Percentiles rank a stretch among this genome's conserved stretches.
Evolutionary conservation across 176 grass and related monocot species (phyloP).

Genomic region (Rhipidocladum racemiflorum): DNA sequence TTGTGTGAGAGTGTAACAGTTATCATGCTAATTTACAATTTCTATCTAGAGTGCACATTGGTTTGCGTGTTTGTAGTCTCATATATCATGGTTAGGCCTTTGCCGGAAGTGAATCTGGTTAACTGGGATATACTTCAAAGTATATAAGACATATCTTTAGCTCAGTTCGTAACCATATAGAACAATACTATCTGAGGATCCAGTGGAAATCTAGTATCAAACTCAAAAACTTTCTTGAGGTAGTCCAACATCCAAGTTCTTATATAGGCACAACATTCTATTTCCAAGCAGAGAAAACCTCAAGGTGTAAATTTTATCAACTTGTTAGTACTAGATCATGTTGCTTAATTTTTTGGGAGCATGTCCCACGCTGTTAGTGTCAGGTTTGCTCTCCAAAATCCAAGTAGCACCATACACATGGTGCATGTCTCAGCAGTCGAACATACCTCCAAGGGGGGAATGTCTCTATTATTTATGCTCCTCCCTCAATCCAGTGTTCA

Average conservation of each 20-base stretch:
- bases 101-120: slow-evolving; percentile 1
- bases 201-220: not conserved
- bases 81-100: not conserved
- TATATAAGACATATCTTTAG: not conserved
- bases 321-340: not conserved
- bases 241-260: not conserved
- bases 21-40: not conserved
- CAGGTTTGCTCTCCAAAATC: not conserved
- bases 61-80: not conserved
- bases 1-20: not conserved
- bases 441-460: not conserved
- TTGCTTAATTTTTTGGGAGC: not conserved
- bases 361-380: not conserved
- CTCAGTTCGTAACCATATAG: not conserved
- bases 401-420: not conserved
- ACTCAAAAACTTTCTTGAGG: not conserved
- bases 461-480: not conserved
- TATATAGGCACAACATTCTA: not conserved
- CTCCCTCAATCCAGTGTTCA: not conserved
- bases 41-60: not conserved
- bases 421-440: not conserved
- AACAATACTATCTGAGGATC: not conserved
- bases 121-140: not conserved
- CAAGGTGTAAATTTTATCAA: not conserved
- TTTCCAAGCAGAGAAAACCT: not conserved